Evolutionary conservation across 2,329 filamentous ascomycete genomes (phyloP).

Genomic region (Neofusicoccum umdonicola): DNA sequence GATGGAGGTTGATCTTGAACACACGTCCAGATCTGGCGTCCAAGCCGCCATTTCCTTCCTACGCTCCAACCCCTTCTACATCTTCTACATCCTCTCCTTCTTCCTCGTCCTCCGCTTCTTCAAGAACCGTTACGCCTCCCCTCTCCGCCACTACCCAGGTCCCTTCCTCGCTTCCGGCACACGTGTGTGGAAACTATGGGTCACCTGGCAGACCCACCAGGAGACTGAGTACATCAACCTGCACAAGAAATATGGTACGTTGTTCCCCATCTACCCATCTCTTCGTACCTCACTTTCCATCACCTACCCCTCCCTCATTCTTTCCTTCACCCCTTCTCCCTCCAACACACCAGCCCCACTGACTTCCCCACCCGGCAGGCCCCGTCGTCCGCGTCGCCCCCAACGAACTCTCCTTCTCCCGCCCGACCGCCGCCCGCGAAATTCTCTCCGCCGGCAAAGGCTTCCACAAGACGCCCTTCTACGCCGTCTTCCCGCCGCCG

Average conservation of each 20-base stretch:
- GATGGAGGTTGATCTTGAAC: neutral
- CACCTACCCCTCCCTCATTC: too few species aligned
- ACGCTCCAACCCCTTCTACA: neutral
- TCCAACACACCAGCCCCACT: neutral
- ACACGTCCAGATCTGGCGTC: neutral
- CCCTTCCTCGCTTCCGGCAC: constrained; percentile 53
- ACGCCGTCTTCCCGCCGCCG: constrained; percentile 15
- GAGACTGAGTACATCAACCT: constrained; percentile 55
- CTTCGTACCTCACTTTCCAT: neutral
- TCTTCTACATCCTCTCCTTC: neutral
- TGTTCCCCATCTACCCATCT: neutral
- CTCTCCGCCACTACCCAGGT: constrained; percentile 49
- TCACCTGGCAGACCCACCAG: constrained; percentile 59
- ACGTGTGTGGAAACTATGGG: constrained; percentile 67
- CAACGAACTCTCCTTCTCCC: constrained; percentile 71
- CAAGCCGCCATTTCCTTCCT: neutral
- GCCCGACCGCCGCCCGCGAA: constrained; percentile 67
- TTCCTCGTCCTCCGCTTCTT: constrained; percentile 3
- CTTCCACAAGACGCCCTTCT: constrained; percentile 17
- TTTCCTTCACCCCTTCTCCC: neutral
- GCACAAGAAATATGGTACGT: constrained; percentile 68
- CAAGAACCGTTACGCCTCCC: constrained; percentile 5
- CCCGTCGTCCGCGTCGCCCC: constrained; percentile 73
- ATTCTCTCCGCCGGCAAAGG: constrained; percentile 63
- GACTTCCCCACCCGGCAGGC: neutral